A percentile compares a stretch with the other conserved stretches of the same genome.
Evolutionary conservation across 2,329 filamentous ascomycete species (phyloP).

Genomic region (Diaporthe australafricana): DNA sequence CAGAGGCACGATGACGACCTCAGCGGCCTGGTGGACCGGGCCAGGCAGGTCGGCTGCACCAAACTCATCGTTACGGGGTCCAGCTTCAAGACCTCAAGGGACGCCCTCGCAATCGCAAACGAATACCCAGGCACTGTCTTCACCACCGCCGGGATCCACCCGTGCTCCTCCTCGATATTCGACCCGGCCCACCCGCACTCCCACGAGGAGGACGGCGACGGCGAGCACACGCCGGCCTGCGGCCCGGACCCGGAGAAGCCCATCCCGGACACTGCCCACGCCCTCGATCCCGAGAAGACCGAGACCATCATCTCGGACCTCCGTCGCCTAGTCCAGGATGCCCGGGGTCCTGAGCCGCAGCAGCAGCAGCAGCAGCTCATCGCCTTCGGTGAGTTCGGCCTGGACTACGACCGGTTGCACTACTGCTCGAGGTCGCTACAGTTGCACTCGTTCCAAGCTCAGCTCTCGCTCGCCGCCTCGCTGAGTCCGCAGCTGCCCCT

Average conservation of each 20-base stretch:
- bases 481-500: constrained; percentile 82
- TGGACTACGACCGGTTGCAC: constrained; percentile 94
- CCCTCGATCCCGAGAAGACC: constrained; percentile 56
- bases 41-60: constrained; percentile 80
- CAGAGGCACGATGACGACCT: constrained; percentile 80
- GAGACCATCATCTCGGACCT: constrained; percentile 68
- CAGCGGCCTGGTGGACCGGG: constrained; percentile 80
- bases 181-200: constrained; percentile 62
- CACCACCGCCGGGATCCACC: constrained; percentile 92
- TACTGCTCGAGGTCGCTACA: constrained; percentile 84
- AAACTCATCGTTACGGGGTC: constrained; percentile 97
- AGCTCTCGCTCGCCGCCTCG: constrained; percentile 80
- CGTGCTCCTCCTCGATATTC: constrained; percentile 87
- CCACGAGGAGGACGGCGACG: constrained; percentile 57
- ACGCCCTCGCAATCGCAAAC: constrained; percentile 79
- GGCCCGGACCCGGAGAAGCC: constrained; percentile 63
- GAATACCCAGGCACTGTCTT: constrained; percentile 85
- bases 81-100: constrained; percentile 80
- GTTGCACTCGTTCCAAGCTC: constrained; percentile 84
- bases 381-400: constrained; percentile 93
- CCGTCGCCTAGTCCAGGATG: constrained; percentile 70
- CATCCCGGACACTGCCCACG: constrained; percentile 58
- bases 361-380: constrained; percentile 60
- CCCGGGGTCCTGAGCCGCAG: constrained; percentile 55
- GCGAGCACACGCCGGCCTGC: constrained; percentile 62